Base-by-base conservation (phyloP, 257 asterid species). In the Eustoma russellianum region DNA sequence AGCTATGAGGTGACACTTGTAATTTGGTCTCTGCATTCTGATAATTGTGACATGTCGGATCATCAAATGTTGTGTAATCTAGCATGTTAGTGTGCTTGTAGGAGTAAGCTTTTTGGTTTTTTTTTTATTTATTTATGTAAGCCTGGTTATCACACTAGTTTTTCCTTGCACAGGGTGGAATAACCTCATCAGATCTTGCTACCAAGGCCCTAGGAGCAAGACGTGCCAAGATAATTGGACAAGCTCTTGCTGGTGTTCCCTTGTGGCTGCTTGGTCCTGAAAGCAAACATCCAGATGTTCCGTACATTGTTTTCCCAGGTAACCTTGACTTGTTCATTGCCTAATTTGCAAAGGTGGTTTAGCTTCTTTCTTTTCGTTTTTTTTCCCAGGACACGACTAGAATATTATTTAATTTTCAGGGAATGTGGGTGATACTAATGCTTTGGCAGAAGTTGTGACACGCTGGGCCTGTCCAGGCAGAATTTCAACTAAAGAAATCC, bases 261-360 rank as follows among this genome's bases (percentile, higher is more conserved):
- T 74, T 91, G 68, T 91, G 96, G 98, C 90, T 82, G 78, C 80
- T 91, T 48, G 95, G 98, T 52, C 82, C 90, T 43, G 98, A 91
- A 79, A 91, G 98, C 92, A 79, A 76, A 70, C 95, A 91, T 70
- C 96, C 98, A 47, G 81, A 84, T 54, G 79, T 88, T 57, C 95
- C 98, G 33, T 91, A 84, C 70, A 87, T 91, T 67, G 98, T 91
- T 62, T 91, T 91, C 51, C 98, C 98, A 13, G 98, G 98, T 91
- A 81, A 59, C 48, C 55, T 53, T 54, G 17, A 38, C 7, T 55
- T 50, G 13, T 11, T 17, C 33, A 18, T 44, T 3, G 9, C 41
- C 35, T 46, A 49, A 55, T 40, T 12, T 9, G 18, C 24, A 24
- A 1, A 57, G 17, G 50, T 50, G 2, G 19, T 24, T 24, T 24